Conservation (phyloP, 148 eudicot species). For the Rhododendron simsii region DNA sequence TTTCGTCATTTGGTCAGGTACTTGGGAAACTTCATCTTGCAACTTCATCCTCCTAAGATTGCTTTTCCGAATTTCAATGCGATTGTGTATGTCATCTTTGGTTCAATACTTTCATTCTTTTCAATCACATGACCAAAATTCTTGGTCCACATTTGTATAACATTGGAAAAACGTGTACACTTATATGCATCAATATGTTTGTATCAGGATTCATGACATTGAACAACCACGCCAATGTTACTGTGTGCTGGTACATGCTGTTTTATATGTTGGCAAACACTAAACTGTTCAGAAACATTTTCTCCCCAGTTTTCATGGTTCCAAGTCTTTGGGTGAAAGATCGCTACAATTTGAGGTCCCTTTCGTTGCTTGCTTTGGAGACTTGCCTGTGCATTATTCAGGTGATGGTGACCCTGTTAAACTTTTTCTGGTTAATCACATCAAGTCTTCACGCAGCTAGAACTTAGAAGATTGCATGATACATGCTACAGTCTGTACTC, state of each 20-base stretch:
- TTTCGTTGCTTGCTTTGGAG: not conserved
- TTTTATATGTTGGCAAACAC: not conserved
- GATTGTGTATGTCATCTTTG: not conserved
- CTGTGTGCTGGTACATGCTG: not conserved
- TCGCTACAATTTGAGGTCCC: not conserved
- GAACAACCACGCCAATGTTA: not conserved
- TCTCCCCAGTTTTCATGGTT: not conserved
- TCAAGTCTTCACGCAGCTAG: constrained; percentile 63
- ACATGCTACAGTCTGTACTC: constrained; percentile 47
- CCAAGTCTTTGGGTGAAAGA: not conserved
- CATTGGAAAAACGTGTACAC: not conserved
- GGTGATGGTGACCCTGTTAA: constrained; percentile 56
- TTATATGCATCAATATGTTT: not conserved
- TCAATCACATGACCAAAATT: not conserved
- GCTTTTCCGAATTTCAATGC: not conserved
- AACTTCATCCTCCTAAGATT: not conserved
- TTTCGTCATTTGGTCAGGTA: constrained; percentile 63
- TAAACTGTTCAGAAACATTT: not conserved
- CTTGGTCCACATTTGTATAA: not conserved
- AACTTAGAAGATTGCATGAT: constrained; percentile 54
- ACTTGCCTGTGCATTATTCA: constrained; percentile 18
- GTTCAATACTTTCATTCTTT: not conserved
- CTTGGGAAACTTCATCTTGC: not conserved
- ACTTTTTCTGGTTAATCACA: constrained; percentile 60
- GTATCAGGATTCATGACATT: not conserved